Percentiles rank a stretch among this genome's conserved stretches.
phyloP scores from a whole-genome alignment of 331 rosid genomes.

The Phaseolus coccineus region DNA sequence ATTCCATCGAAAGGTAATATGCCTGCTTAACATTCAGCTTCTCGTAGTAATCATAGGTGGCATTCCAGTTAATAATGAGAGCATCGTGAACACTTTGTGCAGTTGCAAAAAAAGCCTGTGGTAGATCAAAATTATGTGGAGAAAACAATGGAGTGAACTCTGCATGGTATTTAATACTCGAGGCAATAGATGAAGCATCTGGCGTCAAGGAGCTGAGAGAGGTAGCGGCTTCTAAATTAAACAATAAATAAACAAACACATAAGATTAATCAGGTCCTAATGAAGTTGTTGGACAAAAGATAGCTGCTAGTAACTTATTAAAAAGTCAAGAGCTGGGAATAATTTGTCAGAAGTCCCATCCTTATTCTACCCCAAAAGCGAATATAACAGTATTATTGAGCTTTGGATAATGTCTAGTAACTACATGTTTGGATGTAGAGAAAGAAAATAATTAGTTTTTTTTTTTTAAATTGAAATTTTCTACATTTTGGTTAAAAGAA shows the following conservation, averaged over 20 bases:
- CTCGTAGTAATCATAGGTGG: conserved; percentile 75
- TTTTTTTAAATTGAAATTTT: neutral
- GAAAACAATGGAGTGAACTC: conserved; percentile 93
- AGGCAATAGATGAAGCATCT: conserved; percentile 75
- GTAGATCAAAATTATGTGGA: conserved; percentile 74
- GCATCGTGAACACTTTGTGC: conserved; percentile 94
- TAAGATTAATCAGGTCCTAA: conserved; percentile 39
- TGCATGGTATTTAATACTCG: conserved; percentile 91
- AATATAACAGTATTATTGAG: neutral
- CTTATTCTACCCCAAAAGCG: neutral
- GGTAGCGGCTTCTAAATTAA: conserved; percentile 58
- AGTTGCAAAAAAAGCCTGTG: conserved; percentile 85
- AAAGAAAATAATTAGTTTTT: neutral
- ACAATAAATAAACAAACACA: conserved; percentile 18
- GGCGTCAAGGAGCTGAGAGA: conserved; percentile 50
- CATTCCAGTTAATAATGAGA: conserved; percentile 89
- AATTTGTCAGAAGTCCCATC: conserved; percentile 29
- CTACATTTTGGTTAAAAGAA: neutral
- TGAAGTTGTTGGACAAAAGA: conserved; percentile 9
- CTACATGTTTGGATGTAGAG: neutral
- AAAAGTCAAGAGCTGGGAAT: neutral
- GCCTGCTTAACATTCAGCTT: conserved; percentile 89
- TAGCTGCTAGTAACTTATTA: conserved; percentile 16
- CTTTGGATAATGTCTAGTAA: neutral
- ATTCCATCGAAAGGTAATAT: conserved; percentile 97